A percentile compares a stretch with the other conserved stretches of the same genome.
These are phyloP conservation scores for Pseudogymnoascus sp. DNA, from an alignment of 2,329 filamentous ascomycete genomes.

Conservation along the genomic window DNA sequence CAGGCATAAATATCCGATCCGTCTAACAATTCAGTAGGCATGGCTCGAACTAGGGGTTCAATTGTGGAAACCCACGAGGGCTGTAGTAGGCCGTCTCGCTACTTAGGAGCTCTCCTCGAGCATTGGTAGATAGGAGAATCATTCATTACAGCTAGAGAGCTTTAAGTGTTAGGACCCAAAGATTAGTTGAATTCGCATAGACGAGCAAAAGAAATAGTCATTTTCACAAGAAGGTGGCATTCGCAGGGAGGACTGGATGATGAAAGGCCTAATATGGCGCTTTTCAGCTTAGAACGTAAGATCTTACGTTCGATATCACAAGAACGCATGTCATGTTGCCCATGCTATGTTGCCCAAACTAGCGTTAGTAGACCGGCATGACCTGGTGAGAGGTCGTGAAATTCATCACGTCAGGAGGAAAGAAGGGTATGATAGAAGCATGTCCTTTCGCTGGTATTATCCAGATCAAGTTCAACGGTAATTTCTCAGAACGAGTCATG, in stretches of 20 bases:
- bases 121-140: too few species aligned
- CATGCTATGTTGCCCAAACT: background rate
- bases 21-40: too few species aligned
- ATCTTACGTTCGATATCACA: background rate
- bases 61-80: too few species aligned
- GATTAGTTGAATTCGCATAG: too few species aligned
- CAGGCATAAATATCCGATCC: too few species aligned
- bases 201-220: too few species aligned
- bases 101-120: too few species aligned
- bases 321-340: background rate
- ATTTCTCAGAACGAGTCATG: constrained; percentile 11
- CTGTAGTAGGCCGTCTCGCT: too few species aligned
- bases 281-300: background rate
- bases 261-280: background rate
- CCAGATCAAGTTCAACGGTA: constrained; percentile 23
- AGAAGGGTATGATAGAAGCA: constrained; percentile 2
- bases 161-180: too few species aligned
- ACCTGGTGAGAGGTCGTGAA: background rate
- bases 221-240: background rate
- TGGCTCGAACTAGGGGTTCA: too few species aligned
- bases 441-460: constrained; percentile 9
- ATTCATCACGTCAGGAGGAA: background rate
- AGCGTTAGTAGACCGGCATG: background rate
- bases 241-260: background rate
- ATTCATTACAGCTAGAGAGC: too few species aligned